These are phyloP conservation scores for Epicoccum nigrum DNA, from an alignment of 2,329 filamentous ascomycete species.

Conservation along the genomic window DNA sequence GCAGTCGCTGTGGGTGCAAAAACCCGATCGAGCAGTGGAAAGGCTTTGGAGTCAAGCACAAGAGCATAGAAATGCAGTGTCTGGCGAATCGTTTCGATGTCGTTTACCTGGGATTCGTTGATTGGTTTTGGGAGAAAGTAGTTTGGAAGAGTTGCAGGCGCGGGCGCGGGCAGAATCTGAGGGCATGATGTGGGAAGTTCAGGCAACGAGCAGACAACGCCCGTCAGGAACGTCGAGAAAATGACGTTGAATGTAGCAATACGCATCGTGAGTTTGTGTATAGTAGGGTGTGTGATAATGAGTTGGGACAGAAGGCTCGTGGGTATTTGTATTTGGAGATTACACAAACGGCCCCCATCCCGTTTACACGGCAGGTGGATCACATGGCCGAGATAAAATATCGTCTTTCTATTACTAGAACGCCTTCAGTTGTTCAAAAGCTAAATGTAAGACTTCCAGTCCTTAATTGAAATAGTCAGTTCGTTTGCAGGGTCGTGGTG, in stretches of 20 bases:
- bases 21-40: slow-evolving; percentile 9
- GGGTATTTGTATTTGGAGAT: background rate
- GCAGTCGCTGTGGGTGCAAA: slow-evolving; percentile 6
- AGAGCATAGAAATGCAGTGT: slow-evolving; percentile 14
- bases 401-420: no score
- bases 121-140: slow-evolving; percentile 8
- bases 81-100: slow-evolving; percentile 9
- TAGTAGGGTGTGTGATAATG: background rate
- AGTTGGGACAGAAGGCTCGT: background rate
- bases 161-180: slow-evolving; percentile 11
- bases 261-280: background rate
- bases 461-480: background rate
- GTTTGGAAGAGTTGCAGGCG: slow-evolving; percentile 1
- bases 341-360: no score
- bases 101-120: slow-evolving; percentile 7
- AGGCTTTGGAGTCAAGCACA: slow-evolving; percentile 8
- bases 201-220: background rate
- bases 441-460: background rate
- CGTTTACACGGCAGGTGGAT: no score
- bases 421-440: background rate
- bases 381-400: no score
- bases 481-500: background rate
- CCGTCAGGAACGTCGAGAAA: background rate
- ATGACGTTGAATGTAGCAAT: background rate
- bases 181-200: slow-evolving; percentile 9